Conservation (phyloP, 2,329 filamentous ascomycete genomes). For the Dothistroma pini region DNA sequence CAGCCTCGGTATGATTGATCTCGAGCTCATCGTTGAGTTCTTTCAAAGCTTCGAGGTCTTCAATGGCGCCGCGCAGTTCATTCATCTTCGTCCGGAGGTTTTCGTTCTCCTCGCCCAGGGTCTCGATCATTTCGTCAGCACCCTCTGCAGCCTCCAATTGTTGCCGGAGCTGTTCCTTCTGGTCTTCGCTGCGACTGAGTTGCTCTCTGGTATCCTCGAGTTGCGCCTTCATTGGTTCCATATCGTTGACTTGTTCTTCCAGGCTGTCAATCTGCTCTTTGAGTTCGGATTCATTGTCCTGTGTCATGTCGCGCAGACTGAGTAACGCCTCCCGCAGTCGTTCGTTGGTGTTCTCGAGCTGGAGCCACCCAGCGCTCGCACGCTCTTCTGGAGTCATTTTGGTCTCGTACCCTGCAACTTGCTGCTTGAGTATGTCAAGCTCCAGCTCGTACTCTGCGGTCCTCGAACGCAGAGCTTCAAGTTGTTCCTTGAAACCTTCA, state of each 20-base stretch:
- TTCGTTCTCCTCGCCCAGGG: slow-evolving; percentile 84
- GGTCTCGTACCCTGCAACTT: slow-evolving; percentile 77
- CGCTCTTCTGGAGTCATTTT: slow-evolving; percentile 87
- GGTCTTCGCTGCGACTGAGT: slow-evolving; percentile 66
- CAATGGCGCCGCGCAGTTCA: slow-evolving; percentile 74
- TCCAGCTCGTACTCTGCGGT: slow-evolving; percentile 84
- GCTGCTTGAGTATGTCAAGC: slow-evolving; percentile 78
- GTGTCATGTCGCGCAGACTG: slow-evolving; percentile 78
- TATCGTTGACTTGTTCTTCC: slow-evolving; percentile 41
- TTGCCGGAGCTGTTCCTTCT: slow-evolving; percentile 80
- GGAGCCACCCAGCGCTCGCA: slow-evolving; percentile 80
- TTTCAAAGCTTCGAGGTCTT: slow-evolving; percentile 83
- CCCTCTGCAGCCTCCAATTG: slow-evolving; percentile 86
- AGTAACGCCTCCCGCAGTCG: slow-evolving; percentile 80
- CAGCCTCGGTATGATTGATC: slow-evolving; percentile 85
- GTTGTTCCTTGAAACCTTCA: slow-evolving; percentile 74
- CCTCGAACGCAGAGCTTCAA: slow-evolving; percentile 71
- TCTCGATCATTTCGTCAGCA: slow-evolving; percentile 91
- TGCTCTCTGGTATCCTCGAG: slow-evolving; percentile 69
- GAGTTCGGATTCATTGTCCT: slow-evolving; percentile 77
- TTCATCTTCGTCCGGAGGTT: slow-evolving; percentile 77
- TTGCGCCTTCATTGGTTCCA: slow-evolving; percentile 52
- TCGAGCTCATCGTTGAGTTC: slow-evolving; percentile 95
- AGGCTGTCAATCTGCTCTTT: slow-evolving; percentile 55
- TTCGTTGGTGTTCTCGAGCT: slow-evolving; percentile 88